A percentile compares a stretch with the other conserved stretches of the same genome.
Conservation (phyloP, 768 basidiomycete genomes). For the Rhizopogon vinicolor region DNA sequence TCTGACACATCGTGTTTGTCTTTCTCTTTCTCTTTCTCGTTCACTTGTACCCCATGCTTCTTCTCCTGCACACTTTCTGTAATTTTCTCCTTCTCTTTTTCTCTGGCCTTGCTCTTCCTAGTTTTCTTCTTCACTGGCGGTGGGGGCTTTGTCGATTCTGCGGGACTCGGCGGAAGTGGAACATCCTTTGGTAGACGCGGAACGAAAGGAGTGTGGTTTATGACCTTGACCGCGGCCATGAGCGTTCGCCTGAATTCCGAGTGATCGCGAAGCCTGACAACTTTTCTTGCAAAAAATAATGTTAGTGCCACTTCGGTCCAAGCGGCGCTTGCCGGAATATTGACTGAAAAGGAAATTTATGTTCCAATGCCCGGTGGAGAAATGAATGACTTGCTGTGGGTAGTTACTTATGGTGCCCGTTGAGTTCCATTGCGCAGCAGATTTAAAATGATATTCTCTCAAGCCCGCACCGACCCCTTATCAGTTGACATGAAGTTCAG, state of each 20-base stretch:
- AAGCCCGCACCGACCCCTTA: too few species aligned
- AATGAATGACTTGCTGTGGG: too few species aligned
- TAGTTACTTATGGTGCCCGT: too few species aligned
- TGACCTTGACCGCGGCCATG: slow-evolving; percentile 13
- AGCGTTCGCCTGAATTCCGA: neutral
- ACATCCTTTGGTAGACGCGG: slow-evolving; percentile 35
- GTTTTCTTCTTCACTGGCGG: slow-evolving; percentile 18
- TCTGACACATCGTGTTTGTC: slow-evolving; percentile 18
- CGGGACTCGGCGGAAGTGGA: slow-evolving; percentile 26
- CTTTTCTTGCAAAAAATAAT: slow-evolving; percentile 5
- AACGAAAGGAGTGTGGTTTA: slow-evolving; percentile 9
- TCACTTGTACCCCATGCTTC: slow-evolving; percentile 5
- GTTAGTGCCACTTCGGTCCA: slow-evolving; percentile 1
- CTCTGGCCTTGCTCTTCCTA: slow-evolving; percentile 44
- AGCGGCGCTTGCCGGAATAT: slow-evolving; percentile 6
- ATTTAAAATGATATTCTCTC: too few species aligned
- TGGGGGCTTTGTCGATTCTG: slow-evolving; percentile 13
- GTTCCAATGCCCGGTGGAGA: too few species aligned
- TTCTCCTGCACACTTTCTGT: slow-evolving; percentile 10
- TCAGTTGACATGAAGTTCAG: too few species aligned
- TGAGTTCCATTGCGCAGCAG: too few species aligned
- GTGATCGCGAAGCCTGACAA: slow-evolving; percentile 1
- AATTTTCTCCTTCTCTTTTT: slow-evolving; percentile 36
- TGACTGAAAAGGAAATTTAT: neutral
- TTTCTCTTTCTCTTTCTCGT: neutral